These are phyloP conservation scores for Kregervanrija pseudodelftensis DNA, from an alignment of 805 yeast genomes.

Conservation along the genomic window DNA sequence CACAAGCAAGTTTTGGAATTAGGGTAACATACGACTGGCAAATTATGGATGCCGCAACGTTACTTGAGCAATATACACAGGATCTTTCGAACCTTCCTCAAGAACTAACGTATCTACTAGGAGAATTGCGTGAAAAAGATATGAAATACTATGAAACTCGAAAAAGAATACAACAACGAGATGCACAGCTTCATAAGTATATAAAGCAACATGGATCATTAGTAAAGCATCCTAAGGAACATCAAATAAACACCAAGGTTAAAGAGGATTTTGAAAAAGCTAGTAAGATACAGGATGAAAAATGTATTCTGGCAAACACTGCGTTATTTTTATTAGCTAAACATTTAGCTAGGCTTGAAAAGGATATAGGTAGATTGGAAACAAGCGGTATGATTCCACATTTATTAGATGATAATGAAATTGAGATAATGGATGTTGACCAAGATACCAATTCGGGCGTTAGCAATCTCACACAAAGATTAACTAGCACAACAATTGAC, in stretches of 20 bases:
- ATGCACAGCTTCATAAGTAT: constrained; percentile 74
- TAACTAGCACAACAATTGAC: too few species aligned
- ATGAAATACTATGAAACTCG: constrained; percentile 55
- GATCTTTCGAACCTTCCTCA: constrained; percentile 74
- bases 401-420: neutral
- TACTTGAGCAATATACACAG: constrained; percentile 59
- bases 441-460: constrained; percentile 5
- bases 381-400: constrained; percentile 74
- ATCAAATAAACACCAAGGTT: constrained; percentile 54
- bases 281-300: constrained; percentile 63
- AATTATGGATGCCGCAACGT: constrained; percentile 84
- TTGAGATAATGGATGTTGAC: constrained; percentile 23
- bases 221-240: constrained; percentile 77
- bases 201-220: constrained; percentile 78
- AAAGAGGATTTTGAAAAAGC: constrained; percentile 59
- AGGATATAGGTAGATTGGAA: constrained; percentile 69
- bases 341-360: constrained; percentile 66
- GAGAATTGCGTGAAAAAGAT: constrained; percentile 72
- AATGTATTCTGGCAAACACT: constrained; percentile 73
- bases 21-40: neutral
- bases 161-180: constrained; percentile 61
- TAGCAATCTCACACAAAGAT: too few species aligned
- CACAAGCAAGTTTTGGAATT: too few species aligned
- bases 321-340: constrained; percentile 71
- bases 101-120: constrained; percentile 72